phyloP scores from a whole-genome alignment of 2,329 filamentous ascomycete genomes.

The Aspergillus thermomutatus region DNA sequence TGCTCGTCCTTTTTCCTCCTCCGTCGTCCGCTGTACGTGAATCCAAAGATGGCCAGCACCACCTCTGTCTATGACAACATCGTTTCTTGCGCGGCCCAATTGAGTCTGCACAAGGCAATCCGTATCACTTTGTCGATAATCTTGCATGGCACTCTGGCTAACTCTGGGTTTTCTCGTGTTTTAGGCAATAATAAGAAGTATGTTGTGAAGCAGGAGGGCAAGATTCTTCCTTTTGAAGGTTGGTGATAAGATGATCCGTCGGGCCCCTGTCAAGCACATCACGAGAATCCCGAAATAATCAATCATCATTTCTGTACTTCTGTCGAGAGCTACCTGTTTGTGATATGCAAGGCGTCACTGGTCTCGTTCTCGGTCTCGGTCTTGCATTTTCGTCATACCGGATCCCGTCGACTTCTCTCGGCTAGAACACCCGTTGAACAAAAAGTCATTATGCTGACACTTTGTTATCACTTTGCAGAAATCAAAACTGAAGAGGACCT shows the following conservation, averaged over 20 bases:
- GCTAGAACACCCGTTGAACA: conserved; percentile 4
- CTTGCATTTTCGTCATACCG: not conserved
- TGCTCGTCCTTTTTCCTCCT: conserved; percentile 45
- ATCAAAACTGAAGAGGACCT: conserved; percentile 81
- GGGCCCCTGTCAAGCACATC: not conserved
- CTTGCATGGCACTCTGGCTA: conserved; percentile 16
- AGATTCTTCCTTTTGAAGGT: conserved; percentile 46
- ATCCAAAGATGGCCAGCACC: conserved; percentile 18
- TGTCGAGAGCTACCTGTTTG: not conserved
- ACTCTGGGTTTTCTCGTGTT: conserved; percentile 15
- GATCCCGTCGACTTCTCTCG: not conserved
- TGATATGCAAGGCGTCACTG: not conserved
- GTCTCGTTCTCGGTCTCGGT: not conserved
- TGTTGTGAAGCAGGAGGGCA: conserved; percentile 40
- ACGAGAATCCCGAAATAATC: not conserved
- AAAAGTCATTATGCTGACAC: conserved; percentile 10
- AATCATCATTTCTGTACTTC: not conserved
- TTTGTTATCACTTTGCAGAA: conserved; percentile 55
- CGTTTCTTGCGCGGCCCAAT: conserved; percentile 18
- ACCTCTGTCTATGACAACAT: not conserved
- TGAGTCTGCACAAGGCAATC: conserved; percentile 10
- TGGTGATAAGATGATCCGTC: conserved; percentile 19
- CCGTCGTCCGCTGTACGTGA: conserved; percentile 46
- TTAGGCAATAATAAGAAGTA: conserved; percentile 39
- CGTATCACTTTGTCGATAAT: not conserved